phyloP scores from a whole-genome alignment of 2,329 filamentous ascomycete genomes.

The Exophiala calicioides region DNA sequence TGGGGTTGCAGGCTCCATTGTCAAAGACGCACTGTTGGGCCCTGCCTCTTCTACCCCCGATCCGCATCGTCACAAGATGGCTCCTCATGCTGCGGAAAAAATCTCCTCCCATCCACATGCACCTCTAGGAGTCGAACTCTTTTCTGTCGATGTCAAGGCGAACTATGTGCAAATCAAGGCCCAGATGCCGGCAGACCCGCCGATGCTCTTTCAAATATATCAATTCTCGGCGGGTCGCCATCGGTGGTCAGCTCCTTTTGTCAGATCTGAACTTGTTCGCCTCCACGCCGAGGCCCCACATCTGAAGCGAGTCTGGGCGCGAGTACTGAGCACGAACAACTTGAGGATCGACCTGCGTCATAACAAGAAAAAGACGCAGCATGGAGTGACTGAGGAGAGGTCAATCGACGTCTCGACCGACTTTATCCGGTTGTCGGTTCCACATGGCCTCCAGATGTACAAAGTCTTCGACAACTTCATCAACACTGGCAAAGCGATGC shows the following conservation, averaged over 20 bases:
- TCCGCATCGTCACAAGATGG: conserved; percentile 6
- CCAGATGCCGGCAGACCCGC: conserved; percentile 84
- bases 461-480: conserved; percentile 90
- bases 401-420: conserved; percentile 83
- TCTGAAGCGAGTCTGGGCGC: conserved; percentile 80
- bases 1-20: conserved; percentile 74
- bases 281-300: conserved; percentile 85
- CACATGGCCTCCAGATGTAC: conserved; percentile 86
- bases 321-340: conserved; percentile 79
- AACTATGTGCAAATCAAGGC: conserved; percentile 84
- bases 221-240: conserved; percentile 79
- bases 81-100: conserved; percentile 31
- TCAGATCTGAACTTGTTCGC: conserved; percentile 75
- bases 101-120: conserved; percentile 22
- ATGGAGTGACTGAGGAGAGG: conserved; percentile 67
- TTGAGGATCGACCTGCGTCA: conserved; percentile 79
- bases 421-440: conserved; percentile 82
- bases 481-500: conserved; percentile 81
- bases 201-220: conserved; percentile 86
- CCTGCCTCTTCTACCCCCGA: conserved; percentile 25
- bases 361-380: conserved; percentile 67
- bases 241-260: conserved; percentile 81
- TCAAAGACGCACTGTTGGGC: conserved; percentile 66
- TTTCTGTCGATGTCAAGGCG: conserved; percentile 80
- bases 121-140: conserved; percentile 59